phyloP scores from a whole-genome alignment of 495 filamentous ascomycete species.

The Talaromyces ruber region DNA sequence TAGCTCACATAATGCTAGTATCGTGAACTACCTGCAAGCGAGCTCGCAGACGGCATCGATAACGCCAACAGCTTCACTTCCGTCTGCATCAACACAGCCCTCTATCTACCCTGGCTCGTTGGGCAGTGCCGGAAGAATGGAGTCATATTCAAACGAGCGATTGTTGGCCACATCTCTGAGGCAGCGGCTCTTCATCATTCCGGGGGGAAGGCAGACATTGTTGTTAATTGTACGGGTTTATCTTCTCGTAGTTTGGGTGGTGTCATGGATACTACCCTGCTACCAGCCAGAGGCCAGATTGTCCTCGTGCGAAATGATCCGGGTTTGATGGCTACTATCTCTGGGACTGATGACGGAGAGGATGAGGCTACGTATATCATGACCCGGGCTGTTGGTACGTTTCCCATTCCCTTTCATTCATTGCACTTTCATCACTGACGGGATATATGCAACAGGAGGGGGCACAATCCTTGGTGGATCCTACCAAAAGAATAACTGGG shows the following conservation, averaged over 20 bases:
- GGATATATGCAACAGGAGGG: conserved; percentile 34
- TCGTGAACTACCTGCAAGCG: conserved; percentile 40
- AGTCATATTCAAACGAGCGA: conserved; percentile 50
- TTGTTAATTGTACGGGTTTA: conserved; percentile 86
- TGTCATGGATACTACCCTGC: conserved; percentile 65
- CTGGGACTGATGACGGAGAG: conserved; percentile 71
- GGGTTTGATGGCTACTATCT: conserved; percentile 56
- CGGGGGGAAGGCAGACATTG: conserved; percentile 53
- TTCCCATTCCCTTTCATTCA: background rate
- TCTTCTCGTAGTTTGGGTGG: conserved; percentile 67
- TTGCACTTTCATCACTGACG: background rate
- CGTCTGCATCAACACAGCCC: conserved; percentile 81
- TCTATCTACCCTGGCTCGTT: conserved; percentile 81
- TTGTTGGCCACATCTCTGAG: conserved; percentile 64
- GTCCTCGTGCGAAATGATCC: conserved; percentile 82
- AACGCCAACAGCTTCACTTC: conserved; percentile 67
- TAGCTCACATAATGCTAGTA: conserved; percentile 27
- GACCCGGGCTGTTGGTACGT: conserved; percentile 64
- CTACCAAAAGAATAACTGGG: conserved; percentile 78
- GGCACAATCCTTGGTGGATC: conserved; percentile 82
- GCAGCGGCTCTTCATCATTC: conserved; percentile 57
- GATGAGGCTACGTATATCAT: conserved; percentile 87
- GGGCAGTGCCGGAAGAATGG: conserved; percentile 66
- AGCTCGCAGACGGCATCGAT: conserved; percentile 53
- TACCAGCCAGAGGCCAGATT: conserved; percentile 78